Evolutionary conservation across 2,329 filamentous ascomycete species (phyloP).

Genomic region (Microcyclospora pomicola): DNA sequence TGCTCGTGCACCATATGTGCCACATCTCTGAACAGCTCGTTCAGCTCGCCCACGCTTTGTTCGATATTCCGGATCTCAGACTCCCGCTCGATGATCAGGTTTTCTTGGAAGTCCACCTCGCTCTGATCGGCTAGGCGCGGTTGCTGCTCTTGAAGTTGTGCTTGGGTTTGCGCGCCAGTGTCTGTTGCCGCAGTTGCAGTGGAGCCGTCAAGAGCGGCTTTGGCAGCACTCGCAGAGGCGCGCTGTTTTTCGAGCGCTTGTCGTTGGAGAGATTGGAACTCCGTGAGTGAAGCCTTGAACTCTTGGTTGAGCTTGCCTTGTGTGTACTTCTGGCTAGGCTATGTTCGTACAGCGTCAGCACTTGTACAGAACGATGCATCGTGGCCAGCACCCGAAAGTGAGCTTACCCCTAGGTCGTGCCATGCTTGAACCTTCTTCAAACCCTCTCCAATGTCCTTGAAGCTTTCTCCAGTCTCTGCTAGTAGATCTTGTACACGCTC

Average conservation of each 20-base stretch:
- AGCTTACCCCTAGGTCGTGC: conserved; percentile 53
- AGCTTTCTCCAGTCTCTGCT: conserved; percentile 72
- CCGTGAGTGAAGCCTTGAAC: conserved; percentile 74
- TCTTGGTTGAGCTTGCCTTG: conserved; percentile 90
- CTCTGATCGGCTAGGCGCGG: conserved; percentile 74
- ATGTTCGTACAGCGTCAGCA: conserved; percentile 8
- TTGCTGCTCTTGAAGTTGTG: conserved; percentile 47
- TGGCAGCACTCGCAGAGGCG: conserved; percentile 68
- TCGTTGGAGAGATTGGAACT: conserved; percentile 87
- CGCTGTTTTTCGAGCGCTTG: conserved; percentile 85
- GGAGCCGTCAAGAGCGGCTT: conserved; percentile 48
- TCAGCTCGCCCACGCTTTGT: conserved; percentile 86
- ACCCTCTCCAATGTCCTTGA: conserved; percentile 85
- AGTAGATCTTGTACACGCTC: conserved; percentile 81
- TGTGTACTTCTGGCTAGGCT: conserved; percentile 93
- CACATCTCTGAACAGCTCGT: conserved; percentile 95
- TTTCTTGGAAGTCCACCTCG: conserved; percentile 95
- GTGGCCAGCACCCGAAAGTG: too few relatives aligned
- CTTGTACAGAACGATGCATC: conserved; percentile 42
- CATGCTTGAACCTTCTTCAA: conserved; percentile 81
- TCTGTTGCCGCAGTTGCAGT: conserved; percentile 30
- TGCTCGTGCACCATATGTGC: conserved; percentile 94
- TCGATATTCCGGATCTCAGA: conserved; percentile 96
- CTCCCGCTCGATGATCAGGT: conserved; percentile 88
- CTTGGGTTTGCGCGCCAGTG: conserved; percentile 43